Evolutionary conservation across 2,329 filamentous ascomycete species (phyloP).

Genomic region (Alternaria metachromatica): DNA sequence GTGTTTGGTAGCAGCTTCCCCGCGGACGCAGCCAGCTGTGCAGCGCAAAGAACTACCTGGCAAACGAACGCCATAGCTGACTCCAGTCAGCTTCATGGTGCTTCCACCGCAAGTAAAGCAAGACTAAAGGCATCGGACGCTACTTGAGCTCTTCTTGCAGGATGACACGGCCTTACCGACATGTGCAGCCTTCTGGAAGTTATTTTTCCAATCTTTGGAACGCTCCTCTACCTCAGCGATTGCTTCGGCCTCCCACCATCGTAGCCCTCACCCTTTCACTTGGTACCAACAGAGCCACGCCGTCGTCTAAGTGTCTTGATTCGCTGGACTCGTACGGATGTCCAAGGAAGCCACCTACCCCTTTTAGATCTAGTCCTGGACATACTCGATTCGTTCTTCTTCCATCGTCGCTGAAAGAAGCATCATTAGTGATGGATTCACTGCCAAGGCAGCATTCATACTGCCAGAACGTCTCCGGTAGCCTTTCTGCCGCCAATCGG

Average conservation of each 20-base stretch:
- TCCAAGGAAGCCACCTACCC: background rate
- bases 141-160: background rate
- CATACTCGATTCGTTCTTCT: background rate
- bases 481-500: background rate
- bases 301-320: background rate
- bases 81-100: background rate
- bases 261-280: background rate
- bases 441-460: background rate
- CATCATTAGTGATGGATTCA: background rate
- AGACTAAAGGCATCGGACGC: background rate
- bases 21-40: background rate
- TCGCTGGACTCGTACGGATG: background rate
- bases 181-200: background rate
- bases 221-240: background rate
- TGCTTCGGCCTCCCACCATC: background rate
- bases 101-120: background rate
- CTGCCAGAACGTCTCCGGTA: background rate
- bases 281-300: background rate
- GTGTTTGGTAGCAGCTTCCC: background rate
- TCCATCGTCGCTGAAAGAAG: background rate
- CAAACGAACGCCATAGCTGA: background rate
- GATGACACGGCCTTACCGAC: background rate
- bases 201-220: background rate
- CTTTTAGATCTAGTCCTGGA: background rate
- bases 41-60: background rate